A percentile compares a stretch with the other conserved stretches of the same genome.
These are phyloP conservation scores for Fusarium verrucosum DNA, from an alignment of 2,329 filamentous ascomycete genomes.

Conservation along the genomic window DNA sequence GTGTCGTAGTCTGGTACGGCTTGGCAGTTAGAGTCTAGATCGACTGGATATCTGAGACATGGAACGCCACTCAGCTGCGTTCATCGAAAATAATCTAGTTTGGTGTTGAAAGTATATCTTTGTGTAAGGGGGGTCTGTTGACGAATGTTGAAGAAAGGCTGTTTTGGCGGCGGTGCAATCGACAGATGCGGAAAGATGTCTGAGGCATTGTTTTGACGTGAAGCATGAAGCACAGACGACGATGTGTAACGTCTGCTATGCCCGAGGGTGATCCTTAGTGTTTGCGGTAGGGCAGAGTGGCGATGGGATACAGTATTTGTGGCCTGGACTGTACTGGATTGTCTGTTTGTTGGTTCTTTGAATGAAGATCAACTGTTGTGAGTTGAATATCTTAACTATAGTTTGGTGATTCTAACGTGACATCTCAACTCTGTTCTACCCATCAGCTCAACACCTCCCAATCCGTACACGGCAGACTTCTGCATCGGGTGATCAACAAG, in stretches of 20 bases:
- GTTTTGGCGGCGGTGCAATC: neutral
- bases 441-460: neutral
- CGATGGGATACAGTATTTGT: neutral
- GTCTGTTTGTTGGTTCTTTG: conserved; percentile 3
- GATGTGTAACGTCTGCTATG: conserved; percentile 11
- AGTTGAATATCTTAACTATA: neutral
- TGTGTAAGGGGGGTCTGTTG: neutral
- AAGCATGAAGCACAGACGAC: conserved; percentile 23
- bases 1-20: neutral
- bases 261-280: conserved; percentile 1
- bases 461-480: conserved; percentile 4
- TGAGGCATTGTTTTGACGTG: neutral
- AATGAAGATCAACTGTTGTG: neutral
- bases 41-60: conserved; percentile 16
- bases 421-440: neutral
- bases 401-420: neutral
- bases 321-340: neutral
- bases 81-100: conserved; percentile 6
- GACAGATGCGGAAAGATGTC: neutral
- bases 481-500: neutral
- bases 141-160: neutral
- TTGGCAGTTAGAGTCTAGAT: conserved; percentile 1
- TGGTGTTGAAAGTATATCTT: neutral
- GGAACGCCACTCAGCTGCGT: conserved; percentile 14
- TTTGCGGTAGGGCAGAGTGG: conserved; percentile 10